A percentile compares a stretch with the other conserved stretches of the same genome.
phyloP scores from a whole-genome alignment of 306 rosid genomes.

The Medicago lupulina region DNA sequence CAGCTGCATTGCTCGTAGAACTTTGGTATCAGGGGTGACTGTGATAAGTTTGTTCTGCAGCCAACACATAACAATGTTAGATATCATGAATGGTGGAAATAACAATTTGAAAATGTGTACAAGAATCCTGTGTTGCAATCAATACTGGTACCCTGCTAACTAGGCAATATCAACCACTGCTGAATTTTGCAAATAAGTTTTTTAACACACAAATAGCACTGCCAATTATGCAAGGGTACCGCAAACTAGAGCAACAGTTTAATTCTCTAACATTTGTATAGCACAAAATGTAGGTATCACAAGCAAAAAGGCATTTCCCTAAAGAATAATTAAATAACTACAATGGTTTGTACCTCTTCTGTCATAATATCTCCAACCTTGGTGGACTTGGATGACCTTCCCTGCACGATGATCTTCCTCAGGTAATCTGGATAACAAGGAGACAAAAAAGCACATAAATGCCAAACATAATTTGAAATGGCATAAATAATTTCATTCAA shows the following conservation, averaged over 20 bases:
- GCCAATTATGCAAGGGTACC: background rate
- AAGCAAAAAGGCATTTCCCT: background rate
- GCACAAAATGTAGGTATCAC: slow-evolving; percentile 9
- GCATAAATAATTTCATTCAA: background rate
- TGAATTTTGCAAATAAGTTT: slow-evolving; percentile 16
- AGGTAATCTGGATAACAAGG: slow-evolving; percentile 72
- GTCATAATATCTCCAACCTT: slow-evolving; percentile 99
- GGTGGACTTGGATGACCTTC: slow-evolving; percentile 97
- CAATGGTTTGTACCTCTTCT: slow-evolving; percentile 74
- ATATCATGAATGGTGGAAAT: slow-evolving; percentile 17
- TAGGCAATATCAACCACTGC: background rate
- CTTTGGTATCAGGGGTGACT: slow-evolving; percentile 86
- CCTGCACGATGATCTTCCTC: slow-evolving; percentile 98
- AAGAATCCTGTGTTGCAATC: background rate
- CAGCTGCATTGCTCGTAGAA: slow-evolving; percentile 91
- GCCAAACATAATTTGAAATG: background rate
- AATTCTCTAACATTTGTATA: background rate
- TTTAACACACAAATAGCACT: background rate
- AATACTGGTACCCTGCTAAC: background rate
- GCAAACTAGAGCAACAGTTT: slow-evolving; percentile 12
- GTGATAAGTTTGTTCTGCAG: slow-evolving; percentile 95
- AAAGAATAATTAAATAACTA: background rate
- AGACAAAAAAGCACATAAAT: slow-evolving; percentile 5
- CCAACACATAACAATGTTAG: slow-evolving; percentile 30
- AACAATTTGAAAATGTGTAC: background rate